Percentiles rank a stretch among this genome's conserved stretches.
Evolutionary conservation across 108 stramenopile genomes (phyloP).

Genomic region (Nitzschia sp.): DNA sequence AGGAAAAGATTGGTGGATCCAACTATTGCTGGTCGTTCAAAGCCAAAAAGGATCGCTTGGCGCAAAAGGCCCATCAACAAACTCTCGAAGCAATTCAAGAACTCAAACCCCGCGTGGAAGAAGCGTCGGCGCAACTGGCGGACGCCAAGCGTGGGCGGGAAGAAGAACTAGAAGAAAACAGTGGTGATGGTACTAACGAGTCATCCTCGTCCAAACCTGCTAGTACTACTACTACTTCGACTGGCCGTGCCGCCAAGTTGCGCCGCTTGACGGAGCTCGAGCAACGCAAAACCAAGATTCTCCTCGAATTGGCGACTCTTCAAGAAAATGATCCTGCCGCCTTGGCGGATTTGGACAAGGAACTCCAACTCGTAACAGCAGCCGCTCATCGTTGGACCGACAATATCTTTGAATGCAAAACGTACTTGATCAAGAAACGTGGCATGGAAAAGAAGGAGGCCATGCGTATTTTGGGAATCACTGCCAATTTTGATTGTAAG

Average conservation of each 20-base stretch:
- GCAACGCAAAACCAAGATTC: slow-evolving; percentile 33
- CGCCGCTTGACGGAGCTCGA: slow-evolving; percentile 53
- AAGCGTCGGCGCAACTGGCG: slow-evolving; percentile 64
- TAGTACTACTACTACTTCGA: not conserved
- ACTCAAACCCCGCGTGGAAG: slow-evolving; percentile 40
- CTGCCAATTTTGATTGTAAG: slow-evolving; percentile 72
- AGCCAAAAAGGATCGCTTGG: slow-evolving; percentile 75
- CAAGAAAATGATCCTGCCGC: slow-evolving; percentile 92
- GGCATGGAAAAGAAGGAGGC: slow-evolving; percentile 88
- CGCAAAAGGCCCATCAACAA: slow-evolving; percentile 63
- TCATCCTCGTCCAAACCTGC: too few relatives aligned
- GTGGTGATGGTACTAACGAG: slow-evolving; percentile 14
- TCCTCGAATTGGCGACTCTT: slow-evolving; percentile 59
- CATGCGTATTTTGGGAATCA: slow-evolving; percentile 59
- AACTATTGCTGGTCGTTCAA: slow-evolving; percentile 95
- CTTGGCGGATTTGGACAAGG: slow-evolving; percentile 71
- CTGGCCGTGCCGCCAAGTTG: slow-evolving; percentile 65
- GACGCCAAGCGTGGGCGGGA: slow-evolving; percentile 89
- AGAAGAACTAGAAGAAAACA: slow-evolving; percentile 44
- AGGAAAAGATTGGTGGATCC: slow-evolving; percentile 91
- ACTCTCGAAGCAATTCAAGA: slow-evolving; percentile 54
- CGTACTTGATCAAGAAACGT: slow-evolving; percentile 90
- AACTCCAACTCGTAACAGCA: slow-evolving; percentile 34
- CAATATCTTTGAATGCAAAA: slow-evolving; percentile 79
- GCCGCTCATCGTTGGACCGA: slow-evolving; percentile 94